Percentiles rank a stretch among this genome's conserved stretches.
phyloP scores from a whole-genome alignment of 208 protist genomes.

The Acanthamoeba castellanii region DNA sequence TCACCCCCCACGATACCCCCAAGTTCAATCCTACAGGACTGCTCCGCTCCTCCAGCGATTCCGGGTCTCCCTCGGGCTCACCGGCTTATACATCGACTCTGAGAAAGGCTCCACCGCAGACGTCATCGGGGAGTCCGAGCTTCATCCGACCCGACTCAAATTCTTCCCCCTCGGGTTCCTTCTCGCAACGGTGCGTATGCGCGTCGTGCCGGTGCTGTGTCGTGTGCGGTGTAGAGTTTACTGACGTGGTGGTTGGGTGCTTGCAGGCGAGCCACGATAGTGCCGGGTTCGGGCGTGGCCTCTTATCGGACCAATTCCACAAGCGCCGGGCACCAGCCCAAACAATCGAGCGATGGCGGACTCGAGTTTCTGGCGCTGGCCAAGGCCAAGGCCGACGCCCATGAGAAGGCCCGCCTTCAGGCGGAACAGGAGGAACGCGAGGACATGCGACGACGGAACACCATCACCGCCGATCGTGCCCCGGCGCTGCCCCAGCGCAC shows the following conservation, averaged over 20 bases:
- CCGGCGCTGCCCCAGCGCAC: background rate
- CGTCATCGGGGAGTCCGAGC: background rate
- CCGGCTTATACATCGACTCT: background rate
- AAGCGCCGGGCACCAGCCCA: background rate
- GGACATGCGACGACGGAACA: conserved; percentile 17
- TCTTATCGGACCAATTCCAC: background rate
- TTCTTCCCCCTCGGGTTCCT: background rate
- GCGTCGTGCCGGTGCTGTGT: background rate
- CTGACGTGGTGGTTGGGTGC: background rate
- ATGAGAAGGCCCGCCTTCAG: conserved; percentile 31
- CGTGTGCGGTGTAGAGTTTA: background rate
- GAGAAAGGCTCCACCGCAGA: background rate
- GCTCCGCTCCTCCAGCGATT: background rate
- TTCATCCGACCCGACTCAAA: background rate
- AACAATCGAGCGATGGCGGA: background rate
- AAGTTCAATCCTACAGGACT: conserved; percentile 44
- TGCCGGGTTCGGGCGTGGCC: background rate
- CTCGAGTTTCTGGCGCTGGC: conserved; percentile 60
- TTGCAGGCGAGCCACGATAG: conserved; percentile 13
- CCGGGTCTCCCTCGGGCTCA: background rate
- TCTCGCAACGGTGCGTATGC: background rate
- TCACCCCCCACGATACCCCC: background rate
- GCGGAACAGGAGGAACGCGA: background rate
- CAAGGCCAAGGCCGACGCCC: conserved; percentile 47
- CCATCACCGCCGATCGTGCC: background rate